Base-by-base conservation (phyloP, 768 basidiomycete genomes). In the Russula foetens region DNA sequence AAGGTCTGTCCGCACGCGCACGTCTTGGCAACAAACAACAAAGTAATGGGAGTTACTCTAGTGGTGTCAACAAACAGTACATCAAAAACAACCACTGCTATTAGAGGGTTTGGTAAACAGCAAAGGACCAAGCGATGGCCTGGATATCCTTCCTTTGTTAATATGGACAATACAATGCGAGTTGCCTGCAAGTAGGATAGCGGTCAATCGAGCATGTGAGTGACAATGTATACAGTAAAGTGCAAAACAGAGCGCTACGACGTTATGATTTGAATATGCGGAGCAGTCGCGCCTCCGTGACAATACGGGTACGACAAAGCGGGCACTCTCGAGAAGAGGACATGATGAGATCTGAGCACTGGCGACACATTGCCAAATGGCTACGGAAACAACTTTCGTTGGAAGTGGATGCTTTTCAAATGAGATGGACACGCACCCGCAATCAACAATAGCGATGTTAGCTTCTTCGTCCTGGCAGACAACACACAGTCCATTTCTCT, bases 391-490 rank as follows among this genome's bases (percentile, higher is more conserved):
- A 43, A 4, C 28, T 38, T 53, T 26, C 38, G 9, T 29, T 15
- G n/a, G 17, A 8, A 4, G 28, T 21, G 23, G n/a, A 39, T 19
- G 17, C 5, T 4, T 53, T 26, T 12, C 46, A 39, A 52, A n/a
- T n/a, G 44, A 7, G 21, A n/a, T 24, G 26, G 11, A 17, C 1
- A 81, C 86, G 46, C 70, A 91, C 87, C 94, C 94, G 81, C 94
- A 97, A 72, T 97, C 94, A 14, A 96, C 88, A 56, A 93, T 84
- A 2, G 92, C 94, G 59, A 97, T 90, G 65, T 89, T 93, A 0
- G 94, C 93, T 64, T 96, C 93, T 60, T 93, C 90, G 63, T 97
- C 94, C 69, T 95, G 93, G 69, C 94, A 97, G 11, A 97, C 81
- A 0, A 96, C 90, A 70, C 94, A 97, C 5, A 94, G 72, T 2